Percentiles rank a stretch among this genome's conserved stretches.
phyloP scores from a whole-genome alignment of 495 filamentous ascomycete species.

The Penicillium manginii region DNA sequence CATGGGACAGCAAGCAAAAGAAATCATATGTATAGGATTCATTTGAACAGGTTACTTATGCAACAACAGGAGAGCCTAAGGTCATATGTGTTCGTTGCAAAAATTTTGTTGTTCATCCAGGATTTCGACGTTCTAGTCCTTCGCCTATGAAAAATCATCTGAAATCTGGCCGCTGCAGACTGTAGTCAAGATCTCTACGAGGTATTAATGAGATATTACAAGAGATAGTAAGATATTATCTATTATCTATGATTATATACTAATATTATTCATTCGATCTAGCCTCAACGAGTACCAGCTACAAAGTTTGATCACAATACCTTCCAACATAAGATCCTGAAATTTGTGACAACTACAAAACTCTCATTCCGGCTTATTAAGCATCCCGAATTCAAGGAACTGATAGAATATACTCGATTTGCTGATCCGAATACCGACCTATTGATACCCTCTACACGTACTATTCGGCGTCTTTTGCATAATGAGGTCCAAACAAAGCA shows the following conservation, averaged over 20 bases:
- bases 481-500: not conserved
- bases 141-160: not conserved
- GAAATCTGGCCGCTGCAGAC: no score
- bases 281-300: no score
- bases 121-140: not conserved
- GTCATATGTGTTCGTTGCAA: conserved; percentile 17
- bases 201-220: no score
- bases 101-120: conserved; percentile 9
- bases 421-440: not conserved
- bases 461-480: not conserved
- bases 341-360: not conserved
- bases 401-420: not conserved
- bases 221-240: no score
- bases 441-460: not conserved
- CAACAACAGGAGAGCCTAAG: conserved; percentile 16
- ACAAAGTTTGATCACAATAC: not conserved
- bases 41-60: conserved; percentile 17
- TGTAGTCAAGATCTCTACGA: no score
- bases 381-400: not conserved
- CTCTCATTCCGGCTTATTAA: not conserved
- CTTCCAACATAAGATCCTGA: not conserved
- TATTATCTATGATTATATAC: no score
- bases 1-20: not conserved
- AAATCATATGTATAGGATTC: not conserved
- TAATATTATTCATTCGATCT: no score